phyloP scores from a whole-genome alignment of 352 stramenopile species.

The Elongisporangium prolatum region DNA sequence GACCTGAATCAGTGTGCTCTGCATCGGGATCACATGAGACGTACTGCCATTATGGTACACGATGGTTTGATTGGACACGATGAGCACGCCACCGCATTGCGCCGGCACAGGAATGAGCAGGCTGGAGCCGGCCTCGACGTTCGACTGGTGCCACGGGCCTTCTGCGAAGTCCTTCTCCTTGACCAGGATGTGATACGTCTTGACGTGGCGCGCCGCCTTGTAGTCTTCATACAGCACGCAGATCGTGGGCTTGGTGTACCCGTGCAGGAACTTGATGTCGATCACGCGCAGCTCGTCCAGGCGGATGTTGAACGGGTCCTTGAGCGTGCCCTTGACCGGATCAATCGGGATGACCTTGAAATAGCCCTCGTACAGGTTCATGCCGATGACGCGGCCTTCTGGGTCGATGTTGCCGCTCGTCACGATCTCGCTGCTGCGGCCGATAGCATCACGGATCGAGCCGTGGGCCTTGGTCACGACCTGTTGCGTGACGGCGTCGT shows the following conservation, averaged over 20 bases:
- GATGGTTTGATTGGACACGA: conserved; percentile 90
- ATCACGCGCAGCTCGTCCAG: conserved; percentile 91
- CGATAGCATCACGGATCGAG: conserved; percentile 82
- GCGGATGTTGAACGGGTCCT: conserved; percentile 90
- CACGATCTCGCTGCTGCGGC: conserved; percentile 84
- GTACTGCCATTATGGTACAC: conserved; percentile 87
- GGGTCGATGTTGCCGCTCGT: conserved; percentile 88
- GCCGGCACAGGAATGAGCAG: conserved; percentile 87
- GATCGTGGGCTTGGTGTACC: conserved; percentile 85
- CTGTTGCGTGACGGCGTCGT: conserved; percentile 59
- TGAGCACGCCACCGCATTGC: conserved; percentile 82
- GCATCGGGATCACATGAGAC: conserved; percentile 91
- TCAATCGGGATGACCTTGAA: conserved; percentile 91
- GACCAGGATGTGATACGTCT: conserved; percentile 89
- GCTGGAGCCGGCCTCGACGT: conserved; percentile 85
- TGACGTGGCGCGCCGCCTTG: conserved; percentile 85
- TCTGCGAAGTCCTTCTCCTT: conserved; percentile 90
- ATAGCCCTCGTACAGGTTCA: conserved; percentile 91
- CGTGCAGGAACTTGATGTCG: conserved; percentile 92
- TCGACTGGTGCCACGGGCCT: conserved; percentile 85
- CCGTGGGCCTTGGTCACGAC: conserved; percentile 85
- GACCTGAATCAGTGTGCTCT: conserved; percentile 87
- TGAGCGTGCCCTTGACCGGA: conserved; percentile 62
- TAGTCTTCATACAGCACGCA: conserved; percentile 92
- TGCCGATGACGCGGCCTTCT: conserved; percentile 80